These are phyloP conservation scores for Calonectria hongkongensis DNA, from an alignment of 2,329 filamentous ascomycete species.

Conservation along the genomic window DNA sequence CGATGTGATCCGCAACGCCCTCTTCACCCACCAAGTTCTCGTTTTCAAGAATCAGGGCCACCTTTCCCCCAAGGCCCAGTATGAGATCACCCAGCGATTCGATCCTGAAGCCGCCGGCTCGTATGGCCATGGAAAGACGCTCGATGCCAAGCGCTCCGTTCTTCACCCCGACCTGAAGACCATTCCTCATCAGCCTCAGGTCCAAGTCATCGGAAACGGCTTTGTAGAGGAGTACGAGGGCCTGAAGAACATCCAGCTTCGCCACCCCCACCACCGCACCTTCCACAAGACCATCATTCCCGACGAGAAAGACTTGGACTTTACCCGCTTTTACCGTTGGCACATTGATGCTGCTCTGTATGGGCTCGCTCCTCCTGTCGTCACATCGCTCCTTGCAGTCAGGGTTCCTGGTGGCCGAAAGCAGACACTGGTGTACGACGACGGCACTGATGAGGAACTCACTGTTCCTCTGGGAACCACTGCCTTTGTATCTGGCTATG, in stretches of 20 bases:
- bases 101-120: constrained; percentile 77
- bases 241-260: constrained; percentile 78
- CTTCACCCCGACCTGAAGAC: constrained; percentile 88
- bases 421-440: constrained; percentile 83
- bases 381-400: constrained; percentile 84
- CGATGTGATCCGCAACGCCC: constrained; percentile 75
- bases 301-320: constrained; percentile 68
- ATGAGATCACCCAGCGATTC: constrained; percentile 83
- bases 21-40: constrained; percentile 82
- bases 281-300: constrained; percentile 82
- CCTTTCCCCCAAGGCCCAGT: constrained; percentile 82
- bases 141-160: constrained; percentile 78
- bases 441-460: constrained; percentile 79
- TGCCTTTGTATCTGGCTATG: constrained; percentile 82
- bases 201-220: constrained; percentile 86
- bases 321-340: constrained; percentile 82
- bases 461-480: constrained; percentile 84
- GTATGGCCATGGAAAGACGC: constrained; percentile 86
- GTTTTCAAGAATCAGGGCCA: constrained; percentile 81
- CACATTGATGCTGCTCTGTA: constrained; percentile 88
- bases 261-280: constrained; percentile 85
- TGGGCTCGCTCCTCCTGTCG: constrained; percentile 82
- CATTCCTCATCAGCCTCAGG: constrained; percentile 84
- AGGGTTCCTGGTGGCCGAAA: constrained; percentile 79
- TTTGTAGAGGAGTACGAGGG: constrained; percentile 82